Evolutionary conservation across 768 basidiomycete genomes (phyloP).

Genomic region (Cystofilobasidium macerans): DNA sequence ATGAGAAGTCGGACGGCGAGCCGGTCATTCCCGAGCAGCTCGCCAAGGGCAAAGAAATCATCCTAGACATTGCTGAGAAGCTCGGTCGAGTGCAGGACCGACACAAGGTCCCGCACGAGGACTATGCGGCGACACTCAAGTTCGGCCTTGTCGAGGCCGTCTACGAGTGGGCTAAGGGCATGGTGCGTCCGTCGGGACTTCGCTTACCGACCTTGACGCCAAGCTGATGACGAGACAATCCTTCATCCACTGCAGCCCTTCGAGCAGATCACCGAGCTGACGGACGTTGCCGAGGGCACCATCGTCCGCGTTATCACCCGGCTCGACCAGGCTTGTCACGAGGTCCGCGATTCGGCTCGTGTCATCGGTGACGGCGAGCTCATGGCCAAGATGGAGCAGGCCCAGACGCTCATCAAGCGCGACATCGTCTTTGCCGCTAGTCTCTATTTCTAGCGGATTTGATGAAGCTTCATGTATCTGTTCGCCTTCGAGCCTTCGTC

Average conservation of each 20-base stretch:
- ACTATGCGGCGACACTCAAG: conserved; percentile 67
- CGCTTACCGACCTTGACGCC: background rate
- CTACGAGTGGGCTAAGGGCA: conserved; percentile 98
- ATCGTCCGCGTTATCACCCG: conserved; percentile 94
- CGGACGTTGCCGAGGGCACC: conserved; percentile 91
- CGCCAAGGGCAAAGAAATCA: conserved; percentile 61
- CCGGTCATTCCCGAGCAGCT: conserved; percentile 70
- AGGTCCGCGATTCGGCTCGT: conserved; percentile 90
- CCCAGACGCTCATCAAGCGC: conserved; percentile 83
- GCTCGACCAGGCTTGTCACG: conserved; percentile 90
- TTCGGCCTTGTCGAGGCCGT: conserved; percentile 91
- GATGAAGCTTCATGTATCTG: no score
- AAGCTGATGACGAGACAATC: no score
- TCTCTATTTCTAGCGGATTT: conserved; percentile 12
- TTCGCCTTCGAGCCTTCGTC: no score
- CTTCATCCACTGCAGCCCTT: conserved; percentile 80
- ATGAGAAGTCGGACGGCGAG: conserved; percentile 89
- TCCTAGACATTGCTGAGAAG: conserved; percentile 63
- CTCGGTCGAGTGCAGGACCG: conserved; percentile 68
- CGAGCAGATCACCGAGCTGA: conserved; percentile 80
- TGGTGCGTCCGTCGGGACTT: conserved; percentile 49
- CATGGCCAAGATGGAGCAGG: conserved; percentile 96
- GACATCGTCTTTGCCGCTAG: conserved; percentile 45
- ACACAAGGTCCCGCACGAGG: conserved; percentile 66
- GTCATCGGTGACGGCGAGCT: conserved; percentile 92